phyloP scores from a whole-genome alignment of 768 basidiomycete genomes.

The Suillus ampliporus region DNA sequence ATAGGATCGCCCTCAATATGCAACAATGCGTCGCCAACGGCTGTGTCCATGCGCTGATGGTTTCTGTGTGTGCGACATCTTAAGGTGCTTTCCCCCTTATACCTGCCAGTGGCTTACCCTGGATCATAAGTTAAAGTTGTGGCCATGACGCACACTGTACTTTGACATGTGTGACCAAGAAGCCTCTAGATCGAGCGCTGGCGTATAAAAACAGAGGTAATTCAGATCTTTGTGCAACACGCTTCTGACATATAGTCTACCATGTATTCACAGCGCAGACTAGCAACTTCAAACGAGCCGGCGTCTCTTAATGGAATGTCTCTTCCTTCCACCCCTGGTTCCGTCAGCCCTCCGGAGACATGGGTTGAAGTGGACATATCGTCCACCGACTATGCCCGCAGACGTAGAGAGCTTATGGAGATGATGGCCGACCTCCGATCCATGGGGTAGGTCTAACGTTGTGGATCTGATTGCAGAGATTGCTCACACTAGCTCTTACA shows the following conservation, averaged over 20 bases:
- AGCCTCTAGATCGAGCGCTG: not conserved
- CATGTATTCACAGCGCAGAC: not conserved
- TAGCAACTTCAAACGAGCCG: not conserved
- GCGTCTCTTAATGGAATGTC: not conserved
- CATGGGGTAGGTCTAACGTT: slow-evolving; percentile 37
- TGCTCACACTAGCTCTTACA: slow-evolving; percentile 20
- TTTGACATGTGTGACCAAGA: not conserved
- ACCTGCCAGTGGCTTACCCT: not conserved
- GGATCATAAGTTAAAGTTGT: not conserved
- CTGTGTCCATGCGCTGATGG: not conserved
- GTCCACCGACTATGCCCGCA: slow-evolving; percentile 45
- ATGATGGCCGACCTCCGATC: slow-evolving; percentile 42
- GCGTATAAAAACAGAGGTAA: not conserved
- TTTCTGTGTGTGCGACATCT: not conserved
- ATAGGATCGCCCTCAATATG: not conserved
- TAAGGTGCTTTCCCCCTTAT: too few relatives aligned
- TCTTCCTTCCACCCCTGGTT: not conserved
- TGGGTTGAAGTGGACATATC: slow-evolving; percentile 26
- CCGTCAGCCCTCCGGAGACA: not conserved
- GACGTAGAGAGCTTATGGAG: slow-evolving; percentile 46
- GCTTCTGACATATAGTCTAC: not conserved
- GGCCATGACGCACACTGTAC: not conserved
- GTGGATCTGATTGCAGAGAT: not conserved
- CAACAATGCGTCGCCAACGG: too few relatives aligned
- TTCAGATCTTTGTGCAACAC: not conserved